These are phyloP conservation scores for Gardenia jasminoides DNA, from an alignment of 257 asterid species.

Conservation along the genomic window DNA sequence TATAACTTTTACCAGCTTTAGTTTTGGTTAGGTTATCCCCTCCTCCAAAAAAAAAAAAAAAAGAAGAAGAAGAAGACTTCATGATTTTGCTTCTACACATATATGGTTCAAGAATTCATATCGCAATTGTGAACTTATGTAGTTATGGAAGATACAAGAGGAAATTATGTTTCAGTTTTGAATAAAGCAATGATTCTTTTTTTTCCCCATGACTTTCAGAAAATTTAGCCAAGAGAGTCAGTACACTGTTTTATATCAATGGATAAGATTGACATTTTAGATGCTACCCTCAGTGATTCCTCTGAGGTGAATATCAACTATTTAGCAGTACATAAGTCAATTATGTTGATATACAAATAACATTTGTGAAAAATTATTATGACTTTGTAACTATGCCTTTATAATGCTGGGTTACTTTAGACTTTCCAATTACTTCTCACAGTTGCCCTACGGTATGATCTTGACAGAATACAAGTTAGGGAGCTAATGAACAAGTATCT, in stretches of 20 bases:
- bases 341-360: too few relatives aligned
- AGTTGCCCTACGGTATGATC: constrained; percentile 79
- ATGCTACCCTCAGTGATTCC: constrained; percentile 72
- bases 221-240: constrained; percentile 46
- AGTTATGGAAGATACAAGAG: not conserved
- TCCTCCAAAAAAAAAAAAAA: too few relatives aligned
- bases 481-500: constrained; percentile 88
- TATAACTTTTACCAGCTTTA: not conserved
- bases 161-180: not conserved
- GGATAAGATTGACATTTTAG: constrained; percentile 74
- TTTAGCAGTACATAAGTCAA: not conserved
- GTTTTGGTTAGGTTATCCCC: not conserved
- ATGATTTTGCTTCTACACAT: too few relatives aligned
- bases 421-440: constrained; percentile 59
- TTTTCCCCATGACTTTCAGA: constrained; percentile 49
- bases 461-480: constrained; percentile 66
- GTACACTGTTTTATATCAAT: constrained; percentile 73
- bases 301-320: constrained; percentile 50
- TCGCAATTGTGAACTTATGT: not conserved
- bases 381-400: constrained; percentile 8
- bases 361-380: not conserved
- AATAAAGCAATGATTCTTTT: constrained; percentile 7
- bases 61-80: too few relatives aligned
- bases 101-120: not conserved
- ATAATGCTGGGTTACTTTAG: constrained; percentile 67